Conservation (phyloP, 1,284 basidiomycete genomes). For the Tilletia setariae region DNA sequence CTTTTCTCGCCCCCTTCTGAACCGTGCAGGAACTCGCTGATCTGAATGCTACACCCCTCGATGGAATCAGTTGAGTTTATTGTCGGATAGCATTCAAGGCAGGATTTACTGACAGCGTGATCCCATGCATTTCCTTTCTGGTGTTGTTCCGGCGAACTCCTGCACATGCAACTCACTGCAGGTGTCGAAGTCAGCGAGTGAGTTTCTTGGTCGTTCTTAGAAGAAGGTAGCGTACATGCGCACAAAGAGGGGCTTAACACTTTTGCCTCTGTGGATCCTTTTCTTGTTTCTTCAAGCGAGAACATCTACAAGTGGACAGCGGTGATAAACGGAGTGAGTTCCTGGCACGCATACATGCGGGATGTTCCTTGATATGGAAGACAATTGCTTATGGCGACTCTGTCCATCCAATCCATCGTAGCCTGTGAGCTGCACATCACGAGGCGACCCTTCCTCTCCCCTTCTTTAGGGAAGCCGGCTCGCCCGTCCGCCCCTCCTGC, state of each 20-base stretch:
- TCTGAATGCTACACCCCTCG: constrained; percentile 36
- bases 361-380: too few relatives aligned
- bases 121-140: not conserved
- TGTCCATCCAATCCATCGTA: not conserved
- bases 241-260: not conserved
- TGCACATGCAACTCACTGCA: too few relatives aligned
- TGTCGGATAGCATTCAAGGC: not conserved
- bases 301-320: constrained; percentile 49
- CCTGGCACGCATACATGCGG: too few relatives aligned
- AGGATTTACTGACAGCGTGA: not conserved
- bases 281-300: not conserved
- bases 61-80: constrained; percentile 28
- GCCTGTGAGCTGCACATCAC: too few relatives aligned
- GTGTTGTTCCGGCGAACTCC: too few relatives aligned
- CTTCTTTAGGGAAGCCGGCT: too few relatives aligned
- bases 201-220: not conserved
- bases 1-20: not conserved
- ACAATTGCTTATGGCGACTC: too few relatives aligned
- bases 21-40: constrained; percentile 36
- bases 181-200: constrained; percentile 36
- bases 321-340: constrained; percentile 29
- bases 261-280: not conserved
- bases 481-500: too few relatives aligned
- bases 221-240: too few relatives aligned
- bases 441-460: too few relatives aligned